Evolutionary conservation across 2,329 filamentous ascomycete genomes (phyloP).

Genomic region (Truncatella angustata): DNA sequence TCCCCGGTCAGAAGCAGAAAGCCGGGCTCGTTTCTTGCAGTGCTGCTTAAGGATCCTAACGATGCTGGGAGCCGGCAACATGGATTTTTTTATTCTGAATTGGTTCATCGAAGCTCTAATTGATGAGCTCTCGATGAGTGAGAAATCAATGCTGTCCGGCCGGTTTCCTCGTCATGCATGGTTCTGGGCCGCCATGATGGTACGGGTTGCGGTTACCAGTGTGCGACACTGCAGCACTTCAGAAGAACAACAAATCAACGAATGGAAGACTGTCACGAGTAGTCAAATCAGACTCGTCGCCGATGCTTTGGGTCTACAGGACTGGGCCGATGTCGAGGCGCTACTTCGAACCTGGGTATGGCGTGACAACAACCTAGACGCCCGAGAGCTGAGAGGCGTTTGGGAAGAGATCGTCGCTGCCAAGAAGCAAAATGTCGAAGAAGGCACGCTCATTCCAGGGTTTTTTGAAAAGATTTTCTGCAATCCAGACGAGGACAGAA

Average conservation of each 20-base stretch:
- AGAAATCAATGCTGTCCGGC: constrained; percentile 18
- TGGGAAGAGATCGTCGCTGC: constrained; percentile 20
- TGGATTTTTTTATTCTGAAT: constrained; percentile 21
- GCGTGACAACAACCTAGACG: not conserved
- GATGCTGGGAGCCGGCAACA: constrained; percentile 18
- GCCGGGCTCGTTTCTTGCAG: constrained; percentile 19
- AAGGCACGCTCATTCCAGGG: not conserved
- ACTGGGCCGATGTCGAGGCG: constrained; percentile 20
- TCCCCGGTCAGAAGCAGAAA: constrained; percentile 19
- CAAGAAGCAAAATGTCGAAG: not conserved
- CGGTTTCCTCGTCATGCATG: constrained; percentile 19
- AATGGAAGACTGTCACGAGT: constrained; percentile 19
- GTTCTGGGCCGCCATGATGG: constrained; percentile 22
- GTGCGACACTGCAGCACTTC: constrained; percentile 17
- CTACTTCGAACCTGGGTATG: constrained; percentile 16
- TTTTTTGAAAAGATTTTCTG: not conserved
- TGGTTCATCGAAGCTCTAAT: constrained; percentile 23
- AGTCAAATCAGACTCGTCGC: constrained; percentile 21
- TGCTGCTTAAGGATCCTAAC: constrained; percentile 19
- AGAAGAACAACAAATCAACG: constrained; percentile 20
- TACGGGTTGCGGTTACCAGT: constrained; percentile 19
- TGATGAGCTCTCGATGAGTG: constrained; percentile 18
- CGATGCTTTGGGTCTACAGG: constrained; percentile 17
- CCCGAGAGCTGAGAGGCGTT: constrained; percentile 19
- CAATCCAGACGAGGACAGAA: not conserved